Base-by-base conservation (phyloP, 495 filamentous ascomycete species). In the Sabuloglossum arenarium region DNA sequence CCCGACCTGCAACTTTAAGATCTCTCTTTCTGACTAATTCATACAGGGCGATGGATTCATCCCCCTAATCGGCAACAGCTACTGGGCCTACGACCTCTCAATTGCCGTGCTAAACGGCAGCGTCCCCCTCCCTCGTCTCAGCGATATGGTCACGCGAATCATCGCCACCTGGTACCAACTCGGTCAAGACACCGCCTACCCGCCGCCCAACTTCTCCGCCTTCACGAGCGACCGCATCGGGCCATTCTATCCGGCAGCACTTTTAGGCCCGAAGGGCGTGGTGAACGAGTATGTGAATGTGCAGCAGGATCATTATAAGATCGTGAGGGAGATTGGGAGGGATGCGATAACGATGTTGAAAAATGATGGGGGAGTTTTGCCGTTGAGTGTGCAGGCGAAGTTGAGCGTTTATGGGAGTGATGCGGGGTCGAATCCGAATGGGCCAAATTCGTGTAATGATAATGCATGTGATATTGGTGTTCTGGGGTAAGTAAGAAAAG, bases 91-190 rank as follows among this genome's bases (percentile, higher is more conserved):
- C 14, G 72, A 86, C 45, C 72, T 97, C 58, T 88, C 82, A 0
- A 80, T 73, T 37, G 78, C 87, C 0, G 79, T 87, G 0, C 69
- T 95, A 31, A 96, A 96, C 63, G 78, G 79, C n/a, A 86, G 85
- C 24, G 72, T 97, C 0, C 88, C 91, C 0, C 71, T 94, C 47
- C 79, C 83, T 21, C 74, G 91, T 31, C 61, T 97, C 32, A 85
- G 95, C 65, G 90, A 97, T 65, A 96, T 97, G 90, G 86, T 79
- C 3, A 85, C 85, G 0, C 79, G 90, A 23, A 82, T 95, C 59
- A 87, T 96, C 2, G 90, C 90, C 0, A 75, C 88, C 0, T 96
- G 87, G 86, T 94, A 93, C 64, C 86, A 93, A 63, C 67, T 94
- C 29, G 79, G 84, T 3, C 88, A 94, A 67, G 87, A 94, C 62